A percentile compares a stretch with the other conserved stretches of the same genome.
Conservation (phyloP, 768 basidiomycete species). For the Rhizopogon vesiculosus region DNA sequence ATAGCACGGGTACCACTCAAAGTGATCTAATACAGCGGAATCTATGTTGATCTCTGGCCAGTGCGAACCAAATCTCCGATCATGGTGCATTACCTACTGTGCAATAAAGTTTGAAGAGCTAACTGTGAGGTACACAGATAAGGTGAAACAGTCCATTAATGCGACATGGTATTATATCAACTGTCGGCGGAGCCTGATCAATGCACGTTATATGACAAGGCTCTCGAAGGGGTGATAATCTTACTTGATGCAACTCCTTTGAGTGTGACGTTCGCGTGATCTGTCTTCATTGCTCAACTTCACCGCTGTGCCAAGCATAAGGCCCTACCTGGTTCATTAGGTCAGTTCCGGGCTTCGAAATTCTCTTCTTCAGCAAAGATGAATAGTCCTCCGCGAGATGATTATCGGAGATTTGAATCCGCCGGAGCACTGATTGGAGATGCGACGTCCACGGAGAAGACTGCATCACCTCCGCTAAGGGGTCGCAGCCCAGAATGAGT, state of each 20-base stretch:
- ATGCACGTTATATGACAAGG: neutral
- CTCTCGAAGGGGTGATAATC: neutral
- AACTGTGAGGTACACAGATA: slow-evolving; percentile 7
- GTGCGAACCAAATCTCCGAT: slow-evolving; percentile 10
- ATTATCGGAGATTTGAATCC: slow-evolving; percentile 16
- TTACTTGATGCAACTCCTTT: neutral
- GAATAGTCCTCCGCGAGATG: slow-evolving; percentile 18
- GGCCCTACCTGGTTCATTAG: slow-evolving; percentile 25
- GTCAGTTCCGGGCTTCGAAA: slow-evolving; percentile 19
- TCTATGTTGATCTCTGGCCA: slow-evolving; percentile 15
- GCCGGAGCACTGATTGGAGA: slow-evolving; percentile 35
- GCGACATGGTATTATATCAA: slow-evolving; percentile 16
- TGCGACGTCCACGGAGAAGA: slow-evolving; percentile 43
- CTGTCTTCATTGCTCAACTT: neutral
- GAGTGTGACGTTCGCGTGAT: neutral
- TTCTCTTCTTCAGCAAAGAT: slow-evolving; percentile 25
- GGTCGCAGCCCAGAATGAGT: neutral
- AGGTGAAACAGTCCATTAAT: slow-evolving; percentile 10
- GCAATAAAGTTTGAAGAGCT: neutral
- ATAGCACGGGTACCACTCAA: too few species aligned
- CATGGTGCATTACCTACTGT: neutral
- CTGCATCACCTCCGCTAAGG: neutral
- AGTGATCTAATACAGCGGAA: slow-evolving; percentile 9
- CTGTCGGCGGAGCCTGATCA: neutral
- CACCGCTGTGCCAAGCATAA: neutral